Base-by-base conservation (phyloP, 2,329 filamentous ascomycete genomes). In the Aspergillus sp. region DNA sequence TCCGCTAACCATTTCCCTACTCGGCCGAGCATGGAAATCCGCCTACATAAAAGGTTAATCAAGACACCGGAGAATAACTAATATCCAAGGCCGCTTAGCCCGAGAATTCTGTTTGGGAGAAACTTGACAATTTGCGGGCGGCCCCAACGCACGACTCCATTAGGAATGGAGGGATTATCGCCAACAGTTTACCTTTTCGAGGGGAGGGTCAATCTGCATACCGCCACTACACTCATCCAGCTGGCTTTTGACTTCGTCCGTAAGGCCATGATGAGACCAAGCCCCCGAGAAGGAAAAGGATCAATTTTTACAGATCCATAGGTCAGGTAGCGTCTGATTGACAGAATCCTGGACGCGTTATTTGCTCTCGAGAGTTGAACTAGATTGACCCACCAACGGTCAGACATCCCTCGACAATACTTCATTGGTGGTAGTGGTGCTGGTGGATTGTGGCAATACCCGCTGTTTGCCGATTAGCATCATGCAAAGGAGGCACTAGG, bases 311-410 rank as follows among this genome's bases (percentile, higher is more conserved):
- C 47, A 32, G 47, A 50, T 50, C 47, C 47, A 50, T 50, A 30
- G 47, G 47, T 23, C 27, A 30, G 15, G 27, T 27, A 44, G 41
- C 41, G 41, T 44, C 41, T 44, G 41, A 13, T 50, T 30, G 47
- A 50, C 47, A 30, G 47, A 21, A 50, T 50, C 21, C 38, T 58
- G 48, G 15, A n/a, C 48, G 47, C 47, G 25, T 50, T 49, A 57
- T 57, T 57, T 57, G 59, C 42, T 44, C 39, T 11, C 21, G 5
- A 17, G 39, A 32, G 21, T 15, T 27, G 42, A 39, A 48, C 50
- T 60, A 52, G 59, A 30, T 23, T 49, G 54, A 56, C 54, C 59
- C 58, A 57, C 59, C 59, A 61, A 58, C 59, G 54, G 59, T 42
- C 42, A 54, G 49, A 49, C 49, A 58, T 49, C 44, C 10, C 32